Percentiles rank a stretch among this genome's conserved stretches.
Evolutionary conservation across 495 filamentous ascomycete species (phyloP).

Genomic region (Xylaria castorea): DNA sequence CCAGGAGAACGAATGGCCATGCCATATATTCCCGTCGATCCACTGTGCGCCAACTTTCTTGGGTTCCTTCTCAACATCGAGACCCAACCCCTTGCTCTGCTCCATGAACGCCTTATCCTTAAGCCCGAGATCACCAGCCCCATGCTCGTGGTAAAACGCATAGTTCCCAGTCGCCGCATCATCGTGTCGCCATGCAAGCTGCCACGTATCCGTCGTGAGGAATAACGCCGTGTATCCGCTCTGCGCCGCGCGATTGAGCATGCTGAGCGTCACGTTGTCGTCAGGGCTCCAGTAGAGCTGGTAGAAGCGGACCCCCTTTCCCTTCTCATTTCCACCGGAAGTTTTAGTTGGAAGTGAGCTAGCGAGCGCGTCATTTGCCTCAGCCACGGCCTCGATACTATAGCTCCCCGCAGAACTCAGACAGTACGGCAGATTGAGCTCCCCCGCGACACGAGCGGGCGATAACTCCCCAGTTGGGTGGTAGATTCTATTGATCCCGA

Average conservation of each 20-base stretch:
- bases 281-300: constrained; percentile 73
- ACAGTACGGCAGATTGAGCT: constrained; percentile 62
- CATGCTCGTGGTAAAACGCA: constrained; percentile 62
- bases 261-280: constrained; percentile 62
- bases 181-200: constrained; percentile 69
- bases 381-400: constrained; percentile 64
- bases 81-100: constrained; percentile 46
- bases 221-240: constrained; percentile 65
- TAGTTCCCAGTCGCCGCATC: constrained; percentile 65
- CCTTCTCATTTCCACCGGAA: neutral
- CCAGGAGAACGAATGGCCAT: constrained; percentile 66
- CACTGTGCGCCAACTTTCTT: constrained; percentile 60
- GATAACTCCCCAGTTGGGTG: constrained; percentile 62
- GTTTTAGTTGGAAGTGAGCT: neutral
- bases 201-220: constrained; percentile 70
- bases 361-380: constrained; percentile 52
- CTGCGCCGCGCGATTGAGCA: constrained; percentile 61
- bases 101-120: constrained; percentile 64
- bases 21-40: constrained; percentile 69
- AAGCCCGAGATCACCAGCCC: constrained; percentile 58
- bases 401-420: constrained; percentile 65
- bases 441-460: constrained; percentile 63
- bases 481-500: constrained; percentile 73
- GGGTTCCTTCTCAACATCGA: constrained; percentile 55
- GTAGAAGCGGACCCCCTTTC: constrained; percentile 56